phyloP scores from a whole-genome alignment of 2,329 filamentous ascomycete species.

The Fusarium temperatum region DNA sequence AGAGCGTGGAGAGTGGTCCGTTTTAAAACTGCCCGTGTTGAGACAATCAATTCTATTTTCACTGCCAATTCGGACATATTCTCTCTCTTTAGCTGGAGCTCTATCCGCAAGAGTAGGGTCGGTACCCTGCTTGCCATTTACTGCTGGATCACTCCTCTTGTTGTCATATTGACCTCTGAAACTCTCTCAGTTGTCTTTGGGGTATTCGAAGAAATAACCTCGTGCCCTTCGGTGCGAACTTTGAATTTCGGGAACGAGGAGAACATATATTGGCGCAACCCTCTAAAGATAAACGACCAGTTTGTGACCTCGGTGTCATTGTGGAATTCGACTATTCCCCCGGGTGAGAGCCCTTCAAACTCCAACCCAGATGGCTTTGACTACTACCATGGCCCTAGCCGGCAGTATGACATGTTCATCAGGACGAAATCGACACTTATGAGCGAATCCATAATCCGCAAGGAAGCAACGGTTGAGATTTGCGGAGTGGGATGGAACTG shows the following conservation, averaged over 20 bases:
- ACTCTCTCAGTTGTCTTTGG: fast-evolving
- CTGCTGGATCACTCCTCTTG: background rate
- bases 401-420: no score
- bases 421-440: background rate
- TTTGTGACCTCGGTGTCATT: fast-evolving
- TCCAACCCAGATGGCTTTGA: no score
- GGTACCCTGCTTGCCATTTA: background rate
- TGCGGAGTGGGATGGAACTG: conserved; percentile 11
- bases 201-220: fast-evolving
- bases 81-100: background rate
- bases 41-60: fast-evolving
- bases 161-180: background rate
- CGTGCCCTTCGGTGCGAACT: fast-evolving
- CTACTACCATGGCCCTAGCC: no score
- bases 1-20: background rate
- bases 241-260: background rate
- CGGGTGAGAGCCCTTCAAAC: background rate
- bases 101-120: fast-evolving
- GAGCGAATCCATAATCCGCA: fast-evolving
- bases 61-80: background rate
- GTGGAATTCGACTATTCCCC: background rate
- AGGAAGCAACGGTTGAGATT: background rate
- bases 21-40: background rate
- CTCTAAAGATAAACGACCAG: background rate
- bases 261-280: fast-evolving